These are phyloP conservation scores for Huntiella bhutanensis DNA, from an alignment of 2,329 filamentous ascomycete genomes.

Conservation along the genomic window DNA sequence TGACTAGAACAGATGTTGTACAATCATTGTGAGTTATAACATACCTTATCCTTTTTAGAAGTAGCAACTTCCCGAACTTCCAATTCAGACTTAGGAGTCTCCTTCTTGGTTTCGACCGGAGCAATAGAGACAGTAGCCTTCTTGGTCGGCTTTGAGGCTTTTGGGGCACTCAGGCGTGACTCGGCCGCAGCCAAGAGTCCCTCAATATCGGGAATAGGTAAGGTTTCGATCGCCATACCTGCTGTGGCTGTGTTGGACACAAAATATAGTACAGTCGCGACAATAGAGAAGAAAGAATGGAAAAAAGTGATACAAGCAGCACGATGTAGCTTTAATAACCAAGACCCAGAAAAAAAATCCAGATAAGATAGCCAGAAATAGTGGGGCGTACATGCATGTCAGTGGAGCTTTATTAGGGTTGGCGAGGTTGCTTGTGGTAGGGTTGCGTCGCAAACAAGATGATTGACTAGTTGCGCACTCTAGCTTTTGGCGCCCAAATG, in stretches of 20 bases:
- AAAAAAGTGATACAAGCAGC: neutral
- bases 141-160: constrained; percentile 2
- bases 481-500: neutral
- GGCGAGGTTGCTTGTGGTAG: neutral
- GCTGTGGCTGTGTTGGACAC: neutral
- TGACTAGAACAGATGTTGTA: constrained; percentile 1
- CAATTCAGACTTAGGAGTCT: constrained; percentile 1
- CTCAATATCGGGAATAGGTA: constrained; percentile 15
- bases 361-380: neutral
- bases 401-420: neutral
- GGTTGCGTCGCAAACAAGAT: neutral
- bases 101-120: neutral
- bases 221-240: neutral
- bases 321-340: neutral
- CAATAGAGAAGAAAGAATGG: neutral
- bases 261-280: neutral
- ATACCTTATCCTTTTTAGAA: constrained; percentile 16
- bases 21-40: constrained; percentile 7
- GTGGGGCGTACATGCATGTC: neutral
- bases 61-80: constrained; percentile 4
- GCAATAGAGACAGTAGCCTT: constrained; percentile 2
- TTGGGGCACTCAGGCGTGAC: constrained; percentile 1
- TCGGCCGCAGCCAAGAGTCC: constrained; percentile 14
- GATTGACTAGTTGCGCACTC: neutral
- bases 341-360: neutral